These are phyloP conservation scores for Fusarium nurragi DNA, from an alignment of 2,329 filamentous ascomycete genomes.

Conservation along the genomic window DNA sequence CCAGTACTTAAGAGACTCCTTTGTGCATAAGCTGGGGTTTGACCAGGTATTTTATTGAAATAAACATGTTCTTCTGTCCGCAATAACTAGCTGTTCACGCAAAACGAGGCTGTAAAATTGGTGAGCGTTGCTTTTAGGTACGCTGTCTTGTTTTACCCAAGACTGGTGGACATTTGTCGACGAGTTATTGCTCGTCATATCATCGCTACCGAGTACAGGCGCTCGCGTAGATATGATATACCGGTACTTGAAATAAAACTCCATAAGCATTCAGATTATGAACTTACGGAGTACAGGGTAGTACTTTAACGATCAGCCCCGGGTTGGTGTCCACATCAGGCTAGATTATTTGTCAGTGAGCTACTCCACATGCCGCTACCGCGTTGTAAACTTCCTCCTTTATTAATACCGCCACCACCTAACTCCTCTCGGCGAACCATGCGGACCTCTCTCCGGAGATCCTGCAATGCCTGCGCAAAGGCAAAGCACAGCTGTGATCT, in stretches of 20 bases:
- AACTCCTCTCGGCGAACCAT: constrained; percentile 47
- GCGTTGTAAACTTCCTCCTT: constrained; percentile 22
- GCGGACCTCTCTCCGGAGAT: constrained; percentile 65
- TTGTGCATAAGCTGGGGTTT: no score
- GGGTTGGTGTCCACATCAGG: not conserved
- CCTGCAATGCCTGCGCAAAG: constrained; percentile 65
- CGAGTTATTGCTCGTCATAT: not conserved
- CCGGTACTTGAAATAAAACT: not conserved
- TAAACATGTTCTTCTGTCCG: no score
- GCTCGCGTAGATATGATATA: not conserved
- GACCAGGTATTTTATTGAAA: no score
- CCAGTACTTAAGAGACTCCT: no score
- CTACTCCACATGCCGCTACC: constrained; percentile 6
- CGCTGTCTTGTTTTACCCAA: no score
- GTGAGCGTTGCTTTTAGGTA: no score
- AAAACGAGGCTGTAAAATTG: no score
- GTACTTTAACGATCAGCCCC: not conserved
- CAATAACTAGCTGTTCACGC: no score
- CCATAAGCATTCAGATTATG: not conserved
- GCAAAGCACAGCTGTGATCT: constrained; percentile 67
- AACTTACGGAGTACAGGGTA: not conserved
- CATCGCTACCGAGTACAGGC: not conserved
- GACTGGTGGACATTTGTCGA: no score
- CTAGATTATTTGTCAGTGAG: not conserved
- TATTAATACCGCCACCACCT: constrained; percentile 3